Base-by-base conservation (phyloP, 1,284 basidiomycete genomes). In the Polyporus tsugae region DNA sequence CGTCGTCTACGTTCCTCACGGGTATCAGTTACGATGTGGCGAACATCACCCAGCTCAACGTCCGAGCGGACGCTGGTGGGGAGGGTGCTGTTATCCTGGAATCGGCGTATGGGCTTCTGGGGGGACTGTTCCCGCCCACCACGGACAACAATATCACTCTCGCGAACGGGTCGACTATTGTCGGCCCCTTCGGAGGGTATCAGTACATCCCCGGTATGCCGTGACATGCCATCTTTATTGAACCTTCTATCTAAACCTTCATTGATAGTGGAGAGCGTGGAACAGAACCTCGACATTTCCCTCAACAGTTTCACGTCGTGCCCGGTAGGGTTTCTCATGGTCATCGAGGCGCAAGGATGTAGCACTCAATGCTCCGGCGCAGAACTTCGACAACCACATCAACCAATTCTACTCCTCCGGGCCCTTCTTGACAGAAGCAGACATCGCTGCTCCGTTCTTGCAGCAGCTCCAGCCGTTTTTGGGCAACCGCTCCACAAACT, bases 261-360 rank as follows among this genome's bases (percentile, higher is more conserved):
- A 29, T 3, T 41, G 55, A 41, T 66, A 75, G 78, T 83, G 60
- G 74, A 81, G 66, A 81, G 82, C 2, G 76, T 86, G 25, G 80
- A 83, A 62, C 78, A 82, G 0, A 76, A 79, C 25, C 77, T 83
- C 46, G 81, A 81, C 55, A 77, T 83, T 49, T 80, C 81, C 7
- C 77, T 86, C 46, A 84, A 85, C 65, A 80, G 82, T 3, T 86
- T 79, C 77, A 84, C 81, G 1, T 75, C 75, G 0, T 83, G 82
- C 75, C 74, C 74, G 2, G 79, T 80, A 74, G 44, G 78, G 61
- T n/a, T 29, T 15, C 29, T 44, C 17, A 15, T 39, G 25, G 25
- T 9, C 33, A 22, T 49, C 9, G 46, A 46, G 6, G n/a, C 19
- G n/a, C 36, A 5, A 38, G 11, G 17, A 39, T 41, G n/a, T 53